Conservation (phyloP, 139 green algal species). For the Diplosphaera chodatii region DNA sequence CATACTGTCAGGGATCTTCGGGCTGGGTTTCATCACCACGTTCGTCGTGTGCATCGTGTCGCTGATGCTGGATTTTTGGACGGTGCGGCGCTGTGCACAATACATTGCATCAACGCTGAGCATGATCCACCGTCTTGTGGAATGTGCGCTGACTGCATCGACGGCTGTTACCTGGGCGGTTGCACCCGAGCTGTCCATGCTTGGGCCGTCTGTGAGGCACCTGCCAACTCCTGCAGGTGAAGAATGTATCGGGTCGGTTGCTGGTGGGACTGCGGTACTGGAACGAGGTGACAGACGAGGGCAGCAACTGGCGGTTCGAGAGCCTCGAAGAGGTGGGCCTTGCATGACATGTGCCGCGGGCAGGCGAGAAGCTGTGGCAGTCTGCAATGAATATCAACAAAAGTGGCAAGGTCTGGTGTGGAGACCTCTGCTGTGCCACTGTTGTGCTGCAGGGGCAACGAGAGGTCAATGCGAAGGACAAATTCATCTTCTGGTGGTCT, state of each 20-base stretch:
- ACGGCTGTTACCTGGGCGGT: neutral
- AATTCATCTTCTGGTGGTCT: constrained; percentile 65
- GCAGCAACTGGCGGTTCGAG: constrained; percentile 91
- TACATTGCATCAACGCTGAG: neutral
- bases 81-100: no score
- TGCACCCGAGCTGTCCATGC: no score
- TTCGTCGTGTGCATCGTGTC: constrained; percentile 79
- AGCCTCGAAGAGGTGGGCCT: constrained; percentile 49
- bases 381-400: neutral
- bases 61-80: constrained; percentile 88
- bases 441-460: constrained; percentile 49
- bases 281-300: constrained; percentile 93
- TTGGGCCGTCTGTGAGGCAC: no score
- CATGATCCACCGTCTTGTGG: neutral
- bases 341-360: neutral
- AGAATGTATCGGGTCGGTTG: constrained; percentile 89
- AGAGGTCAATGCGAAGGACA: constrained; percentile 60
- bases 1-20: constrained; percentile 55
- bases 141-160: no score
- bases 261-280: constrained; percentile 94
- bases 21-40: constrained; percentile 70
- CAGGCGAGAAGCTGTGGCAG: neutral
- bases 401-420: no score
- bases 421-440: no score
- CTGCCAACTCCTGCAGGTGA: constrained; percentile 54